Base-by-base conservation (phyloP, 352 stramenopile genomes). In the Phytophthora tentaculata region DNA sequence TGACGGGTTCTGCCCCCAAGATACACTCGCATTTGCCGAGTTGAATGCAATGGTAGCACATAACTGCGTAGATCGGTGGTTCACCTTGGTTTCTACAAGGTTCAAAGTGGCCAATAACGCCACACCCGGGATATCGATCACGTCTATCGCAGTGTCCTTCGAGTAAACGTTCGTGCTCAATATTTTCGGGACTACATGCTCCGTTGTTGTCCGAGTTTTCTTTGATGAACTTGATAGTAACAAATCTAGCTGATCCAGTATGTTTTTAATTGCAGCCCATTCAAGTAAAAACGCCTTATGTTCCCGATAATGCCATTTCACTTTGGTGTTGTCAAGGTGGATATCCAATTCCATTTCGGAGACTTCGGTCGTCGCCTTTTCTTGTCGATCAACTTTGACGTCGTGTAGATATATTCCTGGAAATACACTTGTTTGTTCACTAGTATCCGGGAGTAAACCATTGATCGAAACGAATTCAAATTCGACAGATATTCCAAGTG, bases 211-310 rank as follows among this genome's bases (percentile, higher is more conserved):
- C n/a, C 44, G 48, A 20, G 44, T 56, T 63, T 56, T 71, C 54
- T 66, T 70, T 14, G 68, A 68, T 26, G 60, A 67, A 19, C 55
- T 71, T 16, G 58, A 60, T 1, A 89, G 5, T 71, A 89, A 81
- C 8, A 59, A 22, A 14, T 80, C 66, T 2, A 86, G 26, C 19
- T 75, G 76, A 52, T 86, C 71, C 0, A 84, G 24, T 1, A 83
- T 65, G 7, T 48, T 67, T 28, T 74, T 47, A 4, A 81, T 69
- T 0, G 55, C 59, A 14, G 39, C 23, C 32, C 72, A 71, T 29
- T 89, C 74, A 6, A 57, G 41, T 17, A 85, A 32, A 39, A 85
- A 83, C 0, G 37, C 26, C 9, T 59, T 64, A 48, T 85, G 77
- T 14, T 64, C 50, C 10, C 20, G 52, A 20, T 82, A 78, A 20